Evolutionary conservation across 2,329 filamentous ascomycete genomes (phyloP), one percentile per base, ranked within the genome.

Genomic region (Stenocarpella maydis): DNA sequence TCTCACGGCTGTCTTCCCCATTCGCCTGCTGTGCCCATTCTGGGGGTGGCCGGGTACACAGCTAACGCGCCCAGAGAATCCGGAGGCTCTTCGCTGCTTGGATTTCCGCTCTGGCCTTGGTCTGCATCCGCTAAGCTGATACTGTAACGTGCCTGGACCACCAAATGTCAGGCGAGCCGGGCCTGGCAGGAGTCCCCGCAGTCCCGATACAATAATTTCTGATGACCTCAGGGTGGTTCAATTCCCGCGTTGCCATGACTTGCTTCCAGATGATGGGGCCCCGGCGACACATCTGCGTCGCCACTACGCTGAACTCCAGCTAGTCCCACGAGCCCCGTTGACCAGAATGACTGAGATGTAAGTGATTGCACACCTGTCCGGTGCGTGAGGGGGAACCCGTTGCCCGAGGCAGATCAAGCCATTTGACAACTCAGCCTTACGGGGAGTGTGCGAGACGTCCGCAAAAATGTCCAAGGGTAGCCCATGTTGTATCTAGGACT

Each of bases 1-100:
- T 71, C 70, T 64, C 37, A 43, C 64, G 55, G 69, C 19, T 71
- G 34, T 28, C 19, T 45, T 37, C 66, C 69, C 69, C 64, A 71
- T 71, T 71, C 68, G 69, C 53, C n/a, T 47, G 34, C 15, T 10
- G 8, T 49, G 28, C 41, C 58, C 26, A 37, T 41, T 19, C 43
- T 37, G 41, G 58, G n/a, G 34, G 14, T 37, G 28, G n/a, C 26
- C n/a, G 12, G 43, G 43, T 63, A 49, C 26, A 63, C 58, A 21
- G 58, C 58, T 63, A 63, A 63, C 58, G 37, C 12, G 28, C 15
- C 7, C 28, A 49, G 12, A 49, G 7, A 9, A 24, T 14, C 19
- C 14, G n/a, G 58, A 24, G 28, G 14, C 43, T 31, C 24, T n/a
- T 28, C 3, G 28, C 31, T 24, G 43, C n/a, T 15, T 17, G 21